These are phyloP conservation scores for Phragmites australis DNA, from an alignment of 176 grass and related monocot species.

Conservation along the genomic window DNA sequence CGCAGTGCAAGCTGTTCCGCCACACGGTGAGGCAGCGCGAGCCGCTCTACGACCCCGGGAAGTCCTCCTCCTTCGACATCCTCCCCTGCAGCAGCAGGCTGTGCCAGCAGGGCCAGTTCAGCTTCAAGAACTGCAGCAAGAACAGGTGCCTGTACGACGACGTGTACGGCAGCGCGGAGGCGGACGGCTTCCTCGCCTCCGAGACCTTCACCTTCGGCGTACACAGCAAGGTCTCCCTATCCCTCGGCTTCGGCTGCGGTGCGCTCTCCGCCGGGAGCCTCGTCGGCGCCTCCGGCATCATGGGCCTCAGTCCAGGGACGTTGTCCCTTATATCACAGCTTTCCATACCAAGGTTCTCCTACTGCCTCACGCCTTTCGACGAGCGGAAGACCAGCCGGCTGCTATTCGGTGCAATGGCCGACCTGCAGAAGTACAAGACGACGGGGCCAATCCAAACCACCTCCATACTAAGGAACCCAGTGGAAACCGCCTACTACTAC, in stretches of 20 bases:
- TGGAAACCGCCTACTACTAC: slow-evolving; percentile 27
- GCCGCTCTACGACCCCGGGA: slow-evolving; percentile 47
- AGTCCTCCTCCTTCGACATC: slow-evolving; percentile 40
- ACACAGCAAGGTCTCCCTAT: neutral
- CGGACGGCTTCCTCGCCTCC: neutral
- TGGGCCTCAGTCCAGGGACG: slow-evolving; percentile 20
- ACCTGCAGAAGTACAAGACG: slow-evolving; percentile 32
- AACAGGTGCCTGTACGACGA: no score
- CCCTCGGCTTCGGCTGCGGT: slow-evolving; percentile 35
- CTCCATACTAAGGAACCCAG: slow-evolving; percentile 3
- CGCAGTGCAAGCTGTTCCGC: slow-evolving; percentile 50
- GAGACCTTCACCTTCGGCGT: slow-evolving; percentile 59
- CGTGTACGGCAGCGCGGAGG: no score
- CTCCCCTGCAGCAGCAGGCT: neutral
- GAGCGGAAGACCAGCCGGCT: slow-evolving; percentile 21
- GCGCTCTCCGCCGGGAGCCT: neutral
- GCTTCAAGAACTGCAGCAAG: no score
- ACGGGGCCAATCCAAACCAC: slow-evolving; percentile 28
- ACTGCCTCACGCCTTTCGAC: slow-evolving; percentile 44
- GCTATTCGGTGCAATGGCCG: slow-evolving; percentile 40
- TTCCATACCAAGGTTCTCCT: slow-evolving; percentile 16
- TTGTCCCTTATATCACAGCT: slow-evolving; percentile 39
- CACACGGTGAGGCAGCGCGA: slow-evolving; percentile 1
- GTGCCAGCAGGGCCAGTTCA: neutral
- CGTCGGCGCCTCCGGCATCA: slow-evolving; percentile 20